Conservation (phyloP, 2,329 filamentous ascomycete genomes). For the Sclerotinia borealis region DNA sequence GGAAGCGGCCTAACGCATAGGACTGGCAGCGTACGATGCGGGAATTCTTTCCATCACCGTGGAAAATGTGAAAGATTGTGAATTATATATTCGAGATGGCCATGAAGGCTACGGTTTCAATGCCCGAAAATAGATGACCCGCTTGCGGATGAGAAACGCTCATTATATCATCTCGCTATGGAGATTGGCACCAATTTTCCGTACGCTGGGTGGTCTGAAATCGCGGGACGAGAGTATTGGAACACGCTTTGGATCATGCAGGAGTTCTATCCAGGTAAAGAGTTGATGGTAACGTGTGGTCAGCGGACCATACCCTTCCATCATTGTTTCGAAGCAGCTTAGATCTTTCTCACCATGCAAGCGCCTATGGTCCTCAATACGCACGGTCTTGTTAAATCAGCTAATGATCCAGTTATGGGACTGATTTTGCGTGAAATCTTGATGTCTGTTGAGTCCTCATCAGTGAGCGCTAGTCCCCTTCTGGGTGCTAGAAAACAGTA, state of each 20-base stretch:
- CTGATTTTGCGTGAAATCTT: not conserved
- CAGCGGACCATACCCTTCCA: not conserved
- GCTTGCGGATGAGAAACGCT: not conserved
- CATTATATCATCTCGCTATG: slow-evolving; percentile 8
- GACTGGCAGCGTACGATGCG: slow-evolving; percentile 6
- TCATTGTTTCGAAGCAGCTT: slow-evolving; percentile 2
- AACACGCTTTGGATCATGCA: slow-evolving; percentile 16
- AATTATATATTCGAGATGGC: not conserved
- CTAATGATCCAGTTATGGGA: not conserved
- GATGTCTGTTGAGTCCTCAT: not conserved
- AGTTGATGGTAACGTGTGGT: slow-evolving; percentile 8
- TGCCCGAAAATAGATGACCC: not conserved
- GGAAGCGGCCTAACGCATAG: slow-evolving; percentile 2
- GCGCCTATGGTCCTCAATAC: not conserved
- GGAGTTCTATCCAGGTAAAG: slow-evolving; percentile 13
- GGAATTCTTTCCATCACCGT: not conserved
- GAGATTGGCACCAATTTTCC: slow-evolving; percentile 2
- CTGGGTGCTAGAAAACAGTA: slow-evolving; percentile 9
- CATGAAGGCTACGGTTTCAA: slow-evolving; percentile 1
- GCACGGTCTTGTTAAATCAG: not conserved
- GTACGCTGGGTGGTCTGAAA: not conserved
- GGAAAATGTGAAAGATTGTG: slow-evolving; percentile 1
- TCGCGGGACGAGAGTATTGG: slow-evolving; percentile 11
- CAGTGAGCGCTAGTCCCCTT: not conserved
- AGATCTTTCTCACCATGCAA: slow-evolving; percentile 10